A percentile compares a stretch with the other conserved stretches of the same genome.
Conservation (phyloP, 305 asterid genomes). For the Salvia sclarea region DNA sequence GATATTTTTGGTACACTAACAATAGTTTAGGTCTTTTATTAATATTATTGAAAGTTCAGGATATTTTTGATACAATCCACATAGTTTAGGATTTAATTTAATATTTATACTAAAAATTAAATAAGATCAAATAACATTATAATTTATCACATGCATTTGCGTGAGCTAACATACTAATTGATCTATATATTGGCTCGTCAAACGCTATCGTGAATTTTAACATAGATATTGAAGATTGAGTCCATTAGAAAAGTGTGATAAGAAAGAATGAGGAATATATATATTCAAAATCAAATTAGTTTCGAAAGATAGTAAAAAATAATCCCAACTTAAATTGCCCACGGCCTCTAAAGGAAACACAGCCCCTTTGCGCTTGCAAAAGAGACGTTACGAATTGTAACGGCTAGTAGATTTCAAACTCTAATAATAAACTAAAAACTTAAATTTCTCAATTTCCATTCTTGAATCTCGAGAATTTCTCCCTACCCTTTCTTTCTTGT, state of each 20-base stretch:
- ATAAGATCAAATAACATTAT: too few relatives aligned
- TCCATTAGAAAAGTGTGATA: background rate
- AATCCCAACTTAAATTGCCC: background rate
- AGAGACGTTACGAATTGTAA: conserved; percentile 52
- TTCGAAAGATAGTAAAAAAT: background rate
- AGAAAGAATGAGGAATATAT: background rate
- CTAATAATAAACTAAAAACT: conserved; percentile 15
- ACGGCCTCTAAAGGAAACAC: background rate
- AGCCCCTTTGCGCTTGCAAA: background rate
- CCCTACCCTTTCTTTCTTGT: background rate
- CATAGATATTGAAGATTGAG: too few relatives aligned
- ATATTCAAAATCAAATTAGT: background rate
- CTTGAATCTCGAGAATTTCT: conserved; percentile 10
- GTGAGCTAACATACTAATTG: too few relatives aligned
- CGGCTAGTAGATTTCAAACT: conserved; percentile 50
- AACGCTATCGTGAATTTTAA: too few relatives aligned
- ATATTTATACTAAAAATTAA: too few relatives aligned
- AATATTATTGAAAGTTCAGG: too few relatives aligned
- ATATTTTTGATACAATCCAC: too few relatives aligned
- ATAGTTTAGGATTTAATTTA: too few relatives aligned
- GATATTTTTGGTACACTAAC: too few relatives aligned
- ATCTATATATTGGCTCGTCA: too few relatives aligned
- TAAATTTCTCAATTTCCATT: background rate
- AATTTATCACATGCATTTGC: too few relatives aligned
- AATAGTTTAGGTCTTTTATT: too few relatives aligned